Evolutionary conservation across 805 yeast genomes (phyloP), one percentile per base, ranked within the genome.

Genomic region (Candida silvatica): DNA sequence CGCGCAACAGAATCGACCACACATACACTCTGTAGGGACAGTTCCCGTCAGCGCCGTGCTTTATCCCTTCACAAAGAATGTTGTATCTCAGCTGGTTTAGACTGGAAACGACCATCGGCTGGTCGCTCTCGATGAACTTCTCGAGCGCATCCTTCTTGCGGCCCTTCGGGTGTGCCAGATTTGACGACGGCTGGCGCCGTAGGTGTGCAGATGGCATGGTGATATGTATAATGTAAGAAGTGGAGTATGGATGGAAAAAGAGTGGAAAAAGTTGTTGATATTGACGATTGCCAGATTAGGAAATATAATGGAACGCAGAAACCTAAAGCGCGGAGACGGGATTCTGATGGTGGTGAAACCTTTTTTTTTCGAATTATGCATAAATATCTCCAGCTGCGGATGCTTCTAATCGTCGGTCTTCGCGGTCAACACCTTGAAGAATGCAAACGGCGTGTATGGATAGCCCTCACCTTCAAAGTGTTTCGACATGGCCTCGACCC

Each of bases 401-500:
- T 8, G 7, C 23, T 30, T 35, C 23, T 34, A 36, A 7, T 40
- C 37, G 14, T 40, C 34, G 17, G 34, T 29, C 35, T 31, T 38
- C 11, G 34, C 41, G 9, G 36, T 35, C 14, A 61, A 38, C 18
- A 62, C 50, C 11, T 39, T 34, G 27, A 58, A 49, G 45, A 79
- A 77, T 1, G 64, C 57, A 49, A 77, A 80, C 20, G 88, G 88
- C 40, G 69, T 71, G 50, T 77, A 80, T 7, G 75, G 70, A 32
- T 68, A 60, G 43, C 88, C 88, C 50, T 80, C 86, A 51, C 88
- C 88, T 49, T 76, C 80, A 44, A 80, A 80, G 52, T 76, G 80
- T 55, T 80, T 80, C 30, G 84, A 76, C 88, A 80, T 80, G 25
- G 84, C 74, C 51, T 80, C 88, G 36, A 80, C 87, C 88, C 88